Base-by-base conservation (phyloP, 306 rosid genomes). In the Fagus crenata region DNA sequence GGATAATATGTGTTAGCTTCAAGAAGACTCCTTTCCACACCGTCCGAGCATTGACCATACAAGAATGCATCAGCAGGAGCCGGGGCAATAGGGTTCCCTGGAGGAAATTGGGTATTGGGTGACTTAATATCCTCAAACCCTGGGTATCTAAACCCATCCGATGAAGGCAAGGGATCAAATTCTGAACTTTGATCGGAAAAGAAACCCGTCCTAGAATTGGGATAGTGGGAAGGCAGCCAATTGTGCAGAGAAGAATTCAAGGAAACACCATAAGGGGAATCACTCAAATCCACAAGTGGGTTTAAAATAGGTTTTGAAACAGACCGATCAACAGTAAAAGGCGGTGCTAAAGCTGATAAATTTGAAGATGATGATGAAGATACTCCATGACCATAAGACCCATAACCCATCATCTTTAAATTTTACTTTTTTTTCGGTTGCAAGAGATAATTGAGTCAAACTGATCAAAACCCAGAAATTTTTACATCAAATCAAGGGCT, bases 321-420 rank as follows among this genome's bases (percentile, higher is more conserved):
- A 39, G 86, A 54, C 17, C 89, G 90, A 75, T 85, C 88, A 2
- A 92, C 87, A 14, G 92, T 90, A 37, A 95, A 95, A 6, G 99
- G 97, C 0, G 87, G 89, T 0, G 99, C 97, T 49, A 85, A 86
- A 76, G 97, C 88, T 42, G 97, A 95, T 59, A 95, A 82, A 79
- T 81, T 95, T 22, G 99, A 92, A 39, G 84, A 73, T 0, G 93
- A 80, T 28, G 87, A 46, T 15, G 89, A 68, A 28, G 73, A 73
- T 74, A 84, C 81, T 1, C 86, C 73, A 78, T 83, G 77, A 32
- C 81, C 85, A 80, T 82, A 77, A 32, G 83, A 69, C 18, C 87
- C 88, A 74, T 82, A 87, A 75, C 91, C 93, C 85, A 84, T 80
- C 92, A 87, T 90, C 71, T 76, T 72, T 18, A n/a, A 78, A 49